Base-by-base conservation (phyloP, 2,329 filamentous ascomycete species). In the Pseudophaeomoniella oleicola region DNA sequence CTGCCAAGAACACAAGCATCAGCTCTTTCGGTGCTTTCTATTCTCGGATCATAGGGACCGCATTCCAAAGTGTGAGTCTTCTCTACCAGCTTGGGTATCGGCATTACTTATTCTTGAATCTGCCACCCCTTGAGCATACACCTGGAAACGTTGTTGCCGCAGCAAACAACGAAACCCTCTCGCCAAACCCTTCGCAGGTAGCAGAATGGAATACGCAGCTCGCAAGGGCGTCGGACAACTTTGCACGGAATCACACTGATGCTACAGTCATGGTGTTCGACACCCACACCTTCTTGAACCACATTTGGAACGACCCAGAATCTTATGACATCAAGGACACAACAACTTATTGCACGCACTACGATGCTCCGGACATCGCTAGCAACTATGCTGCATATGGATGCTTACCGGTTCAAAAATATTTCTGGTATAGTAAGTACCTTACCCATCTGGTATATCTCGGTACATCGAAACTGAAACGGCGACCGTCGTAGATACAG, bases 41-140 rank as follows among this genome's bases (percentile, higher is more conserved):
- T 46, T 49, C 59, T 3, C 46, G 50, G 9, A 49, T 70, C 4
- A 57, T 64, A 22, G 36, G 36, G 3, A 53, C 58, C 1, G 51
- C 67, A 2, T 64, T 69, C 38, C 40, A 51, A 11, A 56, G 58
- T 12, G 53, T 67, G 5, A 49, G 57, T 16, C 53, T 51, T 0
- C 47, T 71, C 4, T 62, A 62, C 36, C 35, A 47, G 1, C 52
- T 60, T 0, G 66, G 66, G 0, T 69, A 66, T 43, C 47, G 49
- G 3, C 55, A 62, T 16, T 67, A 62, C 39, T 48, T 72, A 4
- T 63, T 72, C 42, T 51, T 72, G 49, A 67, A 69, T 31, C 52
- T 71, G 2, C 67, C 68, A 1, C 67, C 68, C 0, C 48, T 71
- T 2, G 60, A 71, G 42, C 58, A 63, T 9, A 63, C 58, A 4